Evolutionary conservation across 2,329 filamentous ascomycete genomes (phyloP).

Genomic region (Huntiella bhutanensis): DNA sequence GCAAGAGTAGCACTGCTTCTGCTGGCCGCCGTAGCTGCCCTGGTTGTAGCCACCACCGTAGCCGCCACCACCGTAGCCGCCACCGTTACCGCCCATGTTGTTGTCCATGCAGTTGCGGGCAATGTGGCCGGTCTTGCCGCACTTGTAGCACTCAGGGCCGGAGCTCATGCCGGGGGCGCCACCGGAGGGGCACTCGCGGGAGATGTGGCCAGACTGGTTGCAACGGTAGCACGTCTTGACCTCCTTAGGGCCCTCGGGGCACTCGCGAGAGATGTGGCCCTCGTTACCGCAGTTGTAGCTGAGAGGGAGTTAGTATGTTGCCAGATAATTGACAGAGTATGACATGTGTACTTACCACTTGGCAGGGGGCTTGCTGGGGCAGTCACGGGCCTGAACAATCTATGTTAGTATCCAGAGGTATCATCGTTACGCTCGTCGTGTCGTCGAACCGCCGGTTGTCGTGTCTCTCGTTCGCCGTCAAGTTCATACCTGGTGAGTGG

Average conservation of each 20-base stretch:
- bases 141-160: constrained; percentile 85
- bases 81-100: constrained; percentile 30
- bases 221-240: constrained; percentile 61
- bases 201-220: constrained; percentile 75
- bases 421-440: neutral
- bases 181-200: constrained; percentile 57
- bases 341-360: constrained; percentile 45
- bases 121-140: constrained; percentile 89
- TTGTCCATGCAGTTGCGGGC: constrained; percentile 71
- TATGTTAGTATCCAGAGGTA: constrained; percentile 13
- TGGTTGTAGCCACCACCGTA: constrained; percentile 17
- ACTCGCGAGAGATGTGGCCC: constrained; percentile 82
- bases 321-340: neutral
- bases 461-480: constrained; percentile 12
- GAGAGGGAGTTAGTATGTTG: constrained; percentile 18
- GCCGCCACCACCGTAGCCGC: constrained; percentile 23
- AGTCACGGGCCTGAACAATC: constrained; percentile 51
- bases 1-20: constrained; percentile 95
- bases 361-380: constrained; percentile 64
- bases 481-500: constrained; percentile 51
- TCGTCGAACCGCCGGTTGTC: neutral
- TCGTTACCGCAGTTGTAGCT: constrained; percentile 58
- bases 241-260: constrained; percentile 75
- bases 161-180: constrained; percentile 18
- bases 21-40: constrained; percentile 32